These are phyloP conservation scores for Skeletonema tropicum DNA, from an alignment of 108 stramenopile genomes.

Conservation along the genomic window DNA sequence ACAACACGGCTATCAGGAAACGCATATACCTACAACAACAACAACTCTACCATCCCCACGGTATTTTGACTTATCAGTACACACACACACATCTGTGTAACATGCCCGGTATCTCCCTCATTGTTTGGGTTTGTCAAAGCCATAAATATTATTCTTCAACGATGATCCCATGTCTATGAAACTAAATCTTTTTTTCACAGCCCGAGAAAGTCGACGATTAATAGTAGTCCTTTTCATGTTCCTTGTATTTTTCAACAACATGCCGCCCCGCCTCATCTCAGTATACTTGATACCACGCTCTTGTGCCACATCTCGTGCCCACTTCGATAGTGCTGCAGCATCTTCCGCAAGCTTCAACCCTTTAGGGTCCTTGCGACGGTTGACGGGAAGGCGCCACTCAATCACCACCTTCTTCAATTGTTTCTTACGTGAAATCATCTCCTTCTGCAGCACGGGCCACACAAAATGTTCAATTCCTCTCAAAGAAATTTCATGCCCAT, in stretches of 20 bases:
- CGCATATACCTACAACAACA: background rate
- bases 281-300: constrained; percentile 27
- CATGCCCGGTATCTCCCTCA: background rate
- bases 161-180: background rate
- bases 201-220: background rate
- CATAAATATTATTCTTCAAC: background rate
- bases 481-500: constrained; percentile 21
- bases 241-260: constrained; percentile 1
- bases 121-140: background rate
- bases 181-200: background rate
- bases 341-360: constrained; percentile 23
- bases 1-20: background rate
- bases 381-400: constrained; percentile 2
- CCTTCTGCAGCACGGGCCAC: constrained; percentile 26
- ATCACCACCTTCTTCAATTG: constrained; percentile 20
- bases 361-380: constrained; percentile 8
- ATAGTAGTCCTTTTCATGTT: background rate
- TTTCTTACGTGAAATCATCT: constrained; percentile 19
- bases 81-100: no score
- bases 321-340: background rate
- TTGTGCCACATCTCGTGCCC: constrained; percentile 17
- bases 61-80: background rate
- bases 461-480: constrained; percentile 30
- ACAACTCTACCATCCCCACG: no score
- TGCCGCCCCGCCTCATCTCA: constrained; percentile 26